Base-by-base conservation (phyloP, 1,284 basidiomycete species). In the Moesziomyces aphidis region DNA sequence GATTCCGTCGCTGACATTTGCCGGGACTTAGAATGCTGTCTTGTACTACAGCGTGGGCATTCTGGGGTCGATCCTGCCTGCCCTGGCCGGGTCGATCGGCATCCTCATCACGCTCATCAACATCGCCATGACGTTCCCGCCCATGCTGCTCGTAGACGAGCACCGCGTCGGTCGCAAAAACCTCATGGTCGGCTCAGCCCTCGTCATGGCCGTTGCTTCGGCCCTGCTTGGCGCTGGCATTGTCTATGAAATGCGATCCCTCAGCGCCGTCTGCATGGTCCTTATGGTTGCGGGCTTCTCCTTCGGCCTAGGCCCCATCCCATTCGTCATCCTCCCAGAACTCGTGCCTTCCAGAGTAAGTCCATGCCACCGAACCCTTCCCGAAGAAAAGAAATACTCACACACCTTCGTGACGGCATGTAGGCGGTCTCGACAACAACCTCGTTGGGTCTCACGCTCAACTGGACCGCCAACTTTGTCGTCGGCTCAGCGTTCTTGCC, bases 281-380 rank as follows among this genome's bases (percentile, higher is more conserved):
- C 87, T 89, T 1, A 95, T 97, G 83, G 91, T 97, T 39, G 93
- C 91, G 90, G 92, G 92, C 0, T 97, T 96, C 83, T 92, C 93
- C 0, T 86, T 93, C 43, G 95, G 95, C 1, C 87, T 97, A n/a
- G 95, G 95, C 1, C 94, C 95, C 5, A 68, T 97, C 39, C 95
- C 95, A 0, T 97, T 95, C 83, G 90, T 97, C 46, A 91, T 97
- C 85, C 90, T 96, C 34, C 90, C 93, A n/a, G 95, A 97, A 82
- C 89, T 97, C 24, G 91, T 94, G 0, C 95, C 95, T 5, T 43
- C 69, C 0, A 60, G 58, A 48, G 75, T 67, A 51, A 61, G 71
- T 61, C 15, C 22, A 7, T 9, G 47, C 15, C 31, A 34, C 31
- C 11, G n/a, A 11, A 13, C 10, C 31, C 31, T 11, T 34, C 31